Evolutionary conservation across 768 basidiomycete genomes (phyloP), one percentile per base, ranked within the genome.

Genomic region (Tubosaeta sp.): DNA sequence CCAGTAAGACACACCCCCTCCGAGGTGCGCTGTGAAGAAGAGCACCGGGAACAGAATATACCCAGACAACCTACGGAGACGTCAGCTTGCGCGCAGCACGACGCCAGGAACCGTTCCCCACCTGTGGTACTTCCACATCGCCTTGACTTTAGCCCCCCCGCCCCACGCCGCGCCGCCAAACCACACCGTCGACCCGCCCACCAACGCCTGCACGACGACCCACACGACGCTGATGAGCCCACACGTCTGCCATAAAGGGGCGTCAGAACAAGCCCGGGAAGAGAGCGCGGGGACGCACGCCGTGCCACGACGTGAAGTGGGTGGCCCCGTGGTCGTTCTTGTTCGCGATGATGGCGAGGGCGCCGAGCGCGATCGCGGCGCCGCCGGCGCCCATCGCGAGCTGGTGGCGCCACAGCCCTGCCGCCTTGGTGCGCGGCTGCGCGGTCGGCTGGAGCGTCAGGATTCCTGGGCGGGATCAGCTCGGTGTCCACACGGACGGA

Each of bases 101-200:
- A 52, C n/a, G 39, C 19, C 17, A 43, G 4, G 29, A 29, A 9
- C 29, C 4, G 22, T 67, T 38, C 25, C 5, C 54, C 54, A 83
- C 85, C 91, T 73, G 61, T 94, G 91, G 58, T 89, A 92, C 65
- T 91, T 93, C 86, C 90, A 93, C 17, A 91, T 53, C 1, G 72
- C 65, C 65, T 88, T 92, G 13, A 89, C 88, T 64, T 80, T 84
- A 41, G 73, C 66, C 13, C 80, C 83, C 1, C 89, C 88, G 5
- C 90, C 88, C 62, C 91, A 87, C 0, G 75, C 73, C 14, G 74
- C 75, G 11, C 90, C 90, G 7, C 71, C 76, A 54, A 77, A 83
- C 89, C 89, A 91, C 14, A 90, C 86, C 46, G 85, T 88, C n/a
- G 80, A 83, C 3, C 76, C 87, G 6, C 91, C 91, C 0, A 91